Percentiles rank a stretch among this genome's conserved stretches.
Conservation (phyloP, 768 basidiomycete species). For the Termitomyces sp. region DNA sequence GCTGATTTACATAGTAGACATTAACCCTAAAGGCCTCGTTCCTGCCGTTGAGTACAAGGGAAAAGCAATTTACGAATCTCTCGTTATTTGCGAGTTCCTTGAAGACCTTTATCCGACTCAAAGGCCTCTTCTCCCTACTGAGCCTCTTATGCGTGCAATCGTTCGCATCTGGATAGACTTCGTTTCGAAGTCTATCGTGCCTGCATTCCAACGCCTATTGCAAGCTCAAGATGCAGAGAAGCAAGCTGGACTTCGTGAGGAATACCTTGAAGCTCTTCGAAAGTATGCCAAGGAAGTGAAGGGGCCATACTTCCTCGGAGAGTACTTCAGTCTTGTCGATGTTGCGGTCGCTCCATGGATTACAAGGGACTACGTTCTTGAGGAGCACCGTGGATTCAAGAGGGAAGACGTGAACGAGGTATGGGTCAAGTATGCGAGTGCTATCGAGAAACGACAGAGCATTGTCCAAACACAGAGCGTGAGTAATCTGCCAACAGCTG, state of each 20-base stretch:
- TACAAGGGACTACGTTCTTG: constrained; percentile 38
- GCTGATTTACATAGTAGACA: constrained; percentile 23
- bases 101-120: constrained; percentile 51
- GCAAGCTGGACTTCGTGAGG: constrained; percentile 21
- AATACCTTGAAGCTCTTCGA: constrained; percentile 22
- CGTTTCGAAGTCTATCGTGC: constrained; percentile 46
- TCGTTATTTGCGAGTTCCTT: constrained; percentile 60
- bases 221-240: constrained; percentile 30
- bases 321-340: constrained; percentile 49
- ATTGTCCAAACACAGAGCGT: constrained; percentile 41
- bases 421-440: constrained; percentile 41
- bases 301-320: constrained; percentile 54
- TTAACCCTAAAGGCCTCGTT: constrained; percentile 70
- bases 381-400: constrained; percentile 43
- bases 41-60: constrained; percentile 49
- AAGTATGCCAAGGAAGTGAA: constrained; percentile 26
- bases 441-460: constrained; percentile 37
- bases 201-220: constrained; percentile 44
- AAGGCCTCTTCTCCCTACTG: constrained; percentile 45
- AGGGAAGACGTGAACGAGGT: constrained; percentile 32
- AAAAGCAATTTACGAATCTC: constrained; percentile 58
- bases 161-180: constrained; percentile 56
- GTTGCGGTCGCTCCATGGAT: constrained; percentile 53
- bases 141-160: constrained; percentile 46
- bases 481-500: constrained; percentile 5